A percentile compares a stretch with the other conserved stretches of the same genome.
Evolutionary conservation across 2,329 filamentous ascomycete species (phyloP).

Genomic region (Neofusicoccum parvum): DNA sequence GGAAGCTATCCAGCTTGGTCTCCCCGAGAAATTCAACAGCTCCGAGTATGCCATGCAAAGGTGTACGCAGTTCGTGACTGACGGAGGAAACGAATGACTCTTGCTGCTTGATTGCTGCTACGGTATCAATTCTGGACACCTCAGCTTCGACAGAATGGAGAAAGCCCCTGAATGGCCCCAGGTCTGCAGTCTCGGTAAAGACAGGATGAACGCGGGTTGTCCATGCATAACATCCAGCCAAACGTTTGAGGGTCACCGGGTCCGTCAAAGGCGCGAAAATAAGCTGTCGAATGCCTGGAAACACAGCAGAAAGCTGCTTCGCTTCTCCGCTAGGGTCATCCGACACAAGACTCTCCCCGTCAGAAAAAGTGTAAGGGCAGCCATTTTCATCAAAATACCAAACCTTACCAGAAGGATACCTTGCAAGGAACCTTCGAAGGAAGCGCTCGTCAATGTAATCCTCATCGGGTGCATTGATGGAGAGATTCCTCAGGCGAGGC

Average conservation of each 20-base stretch:
- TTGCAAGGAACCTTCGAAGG: conserved; percentile 25
- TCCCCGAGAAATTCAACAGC: conserved; percentile 25
- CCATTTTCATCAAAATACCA: conserved; percentile 22
- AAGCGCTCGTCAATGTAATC: conserved; percentile 24
- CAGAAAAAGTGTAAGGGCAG: conserved; percentile 11
- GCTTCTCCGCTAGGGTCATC: conserved; percentile 22
- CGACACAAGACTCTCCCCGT: conserved; percentile 20
- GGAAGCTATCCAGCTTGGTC: conserved; percentile 21
- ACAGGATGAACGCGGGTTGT: conserved; percentile 20
- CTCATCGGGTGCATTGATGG: conserved; percentile 17
- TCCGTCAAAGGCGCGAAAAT: conserved; percentile 27
- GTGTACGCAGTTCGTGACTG: conserved; percentile 36
- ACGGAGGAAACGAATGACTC: conserved; percentile 44
- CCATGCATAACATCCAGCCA: conserved; percentile 27
- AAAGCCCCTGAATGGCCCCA: conserved; percentile 24
- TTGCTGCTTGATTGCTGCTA: conserved; percentile 19
- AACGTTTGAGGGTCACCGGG: conserved; percentile 25
- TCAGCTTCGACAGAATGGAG: conserved; percentile 23
- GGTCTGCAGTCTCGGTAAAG: conserved; percentile 25
- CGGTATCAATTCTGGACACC: conserved; percentile 20
- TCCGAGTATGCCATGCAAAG: conserved; percentile 19
- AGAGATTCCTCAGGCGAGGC: not conserved
- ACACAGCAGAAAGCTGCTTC: conserved; percentile 17
- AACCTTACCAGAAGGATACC: conserved; percentile 24
- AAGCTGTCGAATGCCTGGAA: conserved; percentile 23